Base-by-base conservation (phyloP, 345 rosid genomes). In the Eucalyptus regnans region DNA sequence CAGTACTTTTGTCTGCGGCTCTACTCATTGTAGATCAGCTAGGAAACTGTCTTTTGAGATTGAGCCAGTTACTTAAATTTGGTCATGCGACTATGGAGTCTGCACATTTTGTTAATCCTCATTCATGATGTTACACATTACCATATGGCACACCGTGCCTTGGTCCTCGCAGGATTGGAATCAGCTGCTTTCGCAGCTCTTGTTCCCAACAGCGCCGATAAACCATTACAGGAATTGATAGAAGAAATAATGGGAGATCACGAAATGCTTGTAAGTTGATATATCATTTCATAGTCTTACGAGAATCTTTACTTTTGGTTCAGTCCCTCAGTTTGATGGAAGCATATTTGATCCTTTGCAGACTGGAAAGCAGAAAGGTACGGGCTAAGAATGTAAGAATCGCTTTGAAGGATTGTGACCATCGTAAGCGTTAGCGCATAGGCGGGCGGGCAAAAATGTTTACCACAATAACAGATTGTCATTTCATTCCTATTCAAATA, bases 191-290 rank as follows among this genome's bases (percentile, higher is more conserved):
- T 96, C 91, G 99, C 99, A 88, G 99, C 98, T 66, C 92, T 97
- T 88, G 98, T 96, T 89, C 97, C 95, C 0, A 97, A 97, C 90
- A 95, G 99, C 86, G 95, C 99, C 33, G 90, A 96, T 86, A 96
- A 97, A 93, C 92, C 93, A 15, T 89, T 97, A 41, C 90, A 88
- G 66, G 98, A 95, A 90, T 89, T 97, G 88, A 93, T 94, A 81
- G 98, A 97, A 81, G 98, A 96, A 89, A 94, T 97, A 87, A 94
- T 96, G 96, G 99, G 96, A 31, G 99, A 97, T 91, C 98, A 97
- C 87, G 99, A 97, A 92, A 93, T 94, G 94, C 51, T 97, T 96
- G 99, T 96, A 90, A 95, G 96, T 87, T 37, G n/a, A 86, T 85
- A 1, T 50, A 17, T 46, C 68, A 56, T 79, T 79, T 16, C 54